phyloP scores from a whole-genome alignment of 371 early-diverging fungal genomes.

The Umbelopsis sp. region DNA sequence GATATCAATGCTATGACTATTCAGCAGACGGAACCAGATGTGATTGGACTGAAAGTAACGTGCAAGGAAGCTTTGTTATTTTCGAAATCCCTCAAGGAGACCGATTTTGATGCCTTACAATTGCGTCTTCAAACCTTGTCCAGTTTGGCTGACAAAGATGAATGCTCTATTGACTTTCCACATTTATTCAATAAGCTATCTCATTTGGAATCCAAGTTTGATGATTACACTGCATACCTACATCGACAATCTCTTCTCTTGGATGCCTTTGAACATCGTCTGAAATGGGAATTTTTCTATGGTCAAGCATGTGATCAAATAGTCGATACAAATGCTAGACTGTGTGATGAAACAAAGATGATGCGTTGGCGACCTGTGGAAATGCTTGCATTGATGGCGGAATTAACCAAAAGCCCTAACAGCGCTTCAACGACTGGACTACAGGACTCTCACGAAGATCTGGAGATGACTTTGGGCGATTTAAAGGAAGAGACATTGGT shows the following conservation, averaged over 20 bases:
- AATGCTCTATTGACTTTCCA: background rate
- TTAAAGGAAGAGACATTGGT: background rate
- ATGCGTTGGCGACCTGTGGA: background rate
- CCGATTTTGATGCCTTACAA: background rate
- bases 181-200: background rate
- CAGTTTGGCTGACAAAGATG: background rate
- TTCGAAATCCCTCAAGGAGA: background rate
- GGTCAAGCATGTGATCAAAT: background rate
- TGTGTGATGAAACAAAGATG: background rate
- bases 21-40: background rate
- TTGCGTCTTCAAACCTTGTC: background rate
- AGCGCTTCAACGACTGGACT: conserved; percentile 61
- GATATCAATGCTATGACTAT: background rate
- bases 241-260: background rate
- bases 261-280: background rate
- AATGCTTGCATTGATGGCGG: background rate
- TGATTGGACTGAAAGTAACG: background rate
- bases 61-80: background rate
- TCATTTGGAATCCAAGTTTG: background rate
- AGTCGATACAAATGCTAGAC: background rate
- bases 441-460: conserved; percentile 51
- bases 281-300: background rate
- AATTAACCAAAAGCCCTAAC: background rate
- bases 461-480: conserved; percentile 47
- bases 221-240: background rate